Evolutionary conservation across 805 yeast genomes (phyloP).

Genomic region (Saccharomycopsis vini): DNA sequence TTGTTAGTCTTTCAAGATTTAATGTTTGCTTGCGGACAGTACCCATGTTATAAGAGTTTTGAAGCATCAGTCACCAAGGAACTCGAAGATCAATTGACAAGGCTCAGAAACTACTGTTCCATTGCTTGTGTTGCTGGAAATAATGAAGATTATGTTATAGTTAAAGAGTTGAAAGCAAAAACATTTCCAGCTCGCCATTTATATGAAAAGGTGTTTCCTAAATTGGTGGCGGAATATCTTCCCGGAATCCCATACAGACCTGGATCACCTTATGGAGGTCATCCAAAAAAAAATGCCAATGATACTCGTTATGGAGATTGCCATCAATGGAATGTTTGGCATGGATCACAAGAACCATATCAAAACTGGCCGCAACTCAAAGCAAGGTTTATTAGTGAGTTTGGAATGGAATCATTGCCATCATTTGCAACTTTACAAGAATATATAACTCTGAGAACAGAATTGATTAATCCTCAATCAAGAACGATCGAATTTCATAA

Average conservation of each 20-base stretch:
- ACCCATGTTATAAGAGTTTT: conserved; percentile 36
- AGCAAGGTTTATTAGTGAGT: conserved; percentile 45
- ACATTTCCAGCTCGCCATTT: conserved; percentile 36
- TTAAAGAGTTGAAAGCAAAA: conserved; percentile 29
- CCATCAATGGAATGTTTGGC: conserved; percentile 54
- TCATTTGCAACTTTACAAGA: conserved; percentile 29
- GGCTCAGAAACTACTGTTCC: conserved; percentile 36
- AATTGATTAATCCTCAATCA: conserved; percentile 31
- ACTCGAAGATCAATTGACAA: conserved; percentile 30
- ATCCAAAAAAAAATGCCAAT: conserved; percentile 20
- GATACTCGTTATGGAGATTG: conserved; percentile 39
- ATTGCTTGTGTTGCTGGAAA: conserved; percentile 31
- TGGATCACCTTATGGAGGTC: conserved; percentile 43
- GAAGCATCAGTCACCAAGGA: conserved; percentile 30
- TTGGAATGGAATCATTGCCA: conserved; percentile 46
- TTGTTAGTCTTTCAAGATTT: conserved; percentile 47
- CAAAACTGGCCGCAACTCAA: conserved; percentile 39
- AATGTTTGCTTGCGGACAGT: conserved; percentile 50
- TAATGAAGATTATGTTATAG: conserved; percentile 40
- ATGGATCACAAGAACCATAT: conserved; percentile 40
- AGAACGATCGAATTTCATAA: conserved; percentile 37
- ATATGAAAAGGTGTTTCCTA: conserved; percentile 34
- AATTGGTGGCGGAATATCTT: conserved; percentile 15
- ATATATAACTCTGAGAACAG: conserved; percentile 17
- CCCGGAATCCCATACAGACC: conserved; percentile 24